Percentiles rank a stretch among this genome's conserved stretches.
Conservation (phyloP, 192 early-diverging fungal genomes). For the Cladochytrium replicatum region DNA sequence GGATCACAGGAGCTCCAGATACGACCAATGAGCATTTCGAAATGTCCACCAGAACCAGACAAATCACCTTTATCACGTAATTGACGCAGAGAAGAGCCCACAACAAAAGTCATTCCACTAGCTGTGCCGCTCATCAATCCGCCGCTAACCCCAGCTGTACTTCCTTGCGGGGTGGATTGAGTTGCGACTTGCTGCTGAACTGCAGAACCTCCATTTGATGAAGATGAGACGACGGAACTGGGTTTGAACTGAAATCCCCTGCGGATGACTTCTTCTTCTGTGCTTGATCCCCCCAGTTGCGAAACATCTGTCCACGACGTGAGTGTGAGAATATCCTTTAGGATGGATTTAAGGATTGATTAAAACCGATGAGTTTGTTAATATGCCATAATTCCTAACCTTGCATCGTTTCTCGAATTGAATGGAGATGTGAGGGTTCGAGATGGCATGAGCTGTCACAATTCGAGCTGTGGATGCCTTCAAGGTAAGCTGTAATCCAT, state of each 20-base stretch:
- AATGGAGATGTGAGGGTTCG: slow-evolving; percentile 39
- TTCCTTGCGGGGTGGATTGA: too few species aligned
- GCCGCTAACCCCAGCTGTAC: too few species aligned
- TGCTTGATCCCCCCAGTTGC: slow-evolving; percentile 33
- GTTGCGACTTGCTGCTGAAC: too few species aligned
- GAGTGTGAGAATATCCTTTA: slow-evolving; percentile 32
- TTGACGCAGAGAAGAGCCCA: not conserved
- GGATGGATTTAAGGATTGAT: slow-evolving; percentile 1
- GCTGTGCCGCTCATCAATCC: too few species aligned
- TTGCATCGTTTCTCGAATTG: slow-evolving; percentile 46
- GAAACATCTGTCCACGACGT: slow-evolving; percentile 37
- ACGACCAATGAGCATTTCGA: not conserved
- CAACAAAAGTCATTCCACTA: slow-evolving; percentile 2
- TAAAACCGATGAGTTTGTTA: not conserved
- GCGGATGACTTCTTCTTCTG: slow-evolving; percentile 50
- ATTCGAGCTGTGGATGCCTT: slow-evolving; percentile 46
- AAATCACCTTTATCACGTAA: not conserved
- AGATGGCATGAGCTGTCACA: slow-evolving; percentile 29
- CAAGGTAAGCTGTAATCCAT: slow-evolving; percentile 44
- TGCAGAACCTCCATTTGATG: too few species aligned
- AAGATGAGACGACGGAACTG: too few species aligned
- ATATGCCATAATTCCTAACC: slow-evolving; percentile 7
- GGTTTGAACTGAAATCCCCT: slow-evolving; percentile 42
- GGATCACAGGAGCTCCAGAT: too few species aligned
- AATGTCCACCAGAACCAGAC: not conserved